Evolutionary conservation across 495 filamentous ascomycete genomes (phyloP).

Genomic region (Hyaloscypha bicolor): DNA sequence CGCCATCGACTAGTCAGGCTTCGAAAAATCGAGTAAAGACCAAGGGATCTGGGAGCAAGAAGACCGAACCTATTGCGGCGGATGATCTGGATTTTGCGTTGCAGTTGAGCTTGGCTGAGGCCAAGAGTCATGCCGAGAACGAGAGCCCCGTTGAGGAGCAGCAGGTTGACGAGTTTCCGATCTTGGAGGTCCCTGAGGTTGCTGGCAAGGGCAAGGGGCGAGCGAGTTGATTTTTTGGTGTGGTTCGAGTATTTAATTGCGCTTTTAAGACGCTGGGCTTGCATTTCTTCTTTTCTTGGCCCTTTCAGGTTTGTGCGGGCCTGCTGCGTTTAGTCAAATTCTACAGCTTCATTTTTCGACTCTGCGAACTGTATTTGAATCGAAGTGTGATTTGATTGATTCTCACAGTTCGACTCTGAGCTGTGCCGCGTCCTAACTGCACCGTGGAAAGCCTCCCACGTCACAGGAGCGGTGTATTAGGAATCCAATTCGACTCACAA

Average conservation of each 20-base stretch:
- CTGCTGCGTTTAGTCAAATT: too few relatives aligned
- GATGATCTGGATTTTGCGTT: slow-evolving; percentile 85
- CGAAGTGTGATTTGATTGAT: too few relatives aligned
- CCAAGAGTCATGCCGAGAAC: slow-evolving; percentile 54
- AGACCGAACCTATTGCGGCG: slow-evolving; percentile 38
- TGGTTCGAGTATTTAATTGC: neutral
- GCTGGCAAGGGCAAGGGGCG: slow-evolving; percentile 31
- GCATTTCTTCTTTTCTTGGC: neutral
- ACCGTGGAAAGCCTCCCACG: too few relatives aligned
- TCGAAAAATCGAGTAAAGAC: slow-evolving; percentile 24
- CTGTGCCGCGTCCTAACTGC: too few relatives aligned
- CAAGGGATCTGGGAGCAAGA: neutral
- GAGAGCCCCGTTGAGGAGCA: slow-evolving; percentile 12
- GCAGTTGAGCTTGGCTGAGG: slow-evolving; percentile 81
- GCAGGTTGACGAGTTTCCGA: slow-evolving; percentile 24
- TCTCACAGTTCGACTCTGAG: too few relatives aligned
- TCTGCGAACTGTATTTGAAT: neutral
- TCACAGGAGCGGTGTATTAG: too few relatives aligned
- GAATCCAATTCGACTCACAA: too few relatives aligned
- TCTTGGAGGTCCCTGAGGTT: slow-evolving; percentile 9
- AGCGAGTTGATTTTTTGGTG: slow-evolving; percentile 2
- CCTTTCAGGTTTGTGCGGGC: neutral
- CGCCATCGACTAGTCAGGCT: slow-evolving; percentile 40
- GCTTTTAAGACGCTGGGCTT: neutral
- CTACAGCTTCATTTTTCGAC: neutral